Base-by-base conservation (phyloP, 1,139 yeast species). In the Saccharomycopsis hybrid region DNA sequence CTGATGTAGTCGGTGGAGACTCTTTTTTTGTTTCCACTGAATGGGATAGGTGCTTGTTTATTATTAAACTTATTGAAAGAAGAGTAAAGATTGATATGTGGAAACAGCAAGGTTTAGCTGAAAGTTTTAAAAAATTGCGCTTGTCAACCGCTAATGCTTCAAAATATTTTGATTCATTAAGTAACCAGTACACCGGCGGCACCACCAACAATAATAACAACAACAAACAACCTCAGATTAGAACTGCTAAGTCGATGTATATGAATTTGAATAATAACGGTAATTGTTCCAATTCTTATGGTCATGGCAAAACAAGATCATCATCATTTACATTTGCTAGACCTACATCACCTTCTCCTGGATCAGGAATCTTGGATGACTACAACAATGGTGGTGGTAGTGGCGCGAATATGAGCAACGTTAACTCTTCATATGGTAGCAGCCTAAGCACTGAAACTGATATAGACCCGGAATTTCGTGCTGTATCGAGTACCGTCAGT, bases 1-100 rank as follows among this genome's bases (percentile, higher is more conserved):
- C 72, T 0, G 72, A 70, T 29, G 72, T 74, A 3, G 65, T 76
- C 4, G 70, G 73, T 0, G 65, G 70, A 24, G 79, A 77, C 55
- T 73, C 71, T 13, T 76, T 77, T 54, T 76, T 70, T 58, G 75
- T 75, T 3, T 76, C 76, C 1, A 67, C 69, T 2, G 82, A 77
- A 58, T 74, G 77, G 76, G 78, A 74, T 44, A 61, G 82, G 47
- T 73, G 77, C 43, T 56, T 70, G 24, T 74, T 75, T 54, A 64
- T 71, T 4, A 66, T 72, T 48, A 67, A 64, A 48, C 55, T 72
- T 36, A 61, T 72, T 33, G 72, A 71, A 49, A 58, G 72, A 57
- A 58, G 67, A 31, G 43, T 50, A 3, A 39, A 31, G 9, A 36
- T n/a, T 32, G 35, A 32, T 11, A 32, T 8, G 11, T 32, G 11